Evolutionary conservation across 129 eudicot genomes (phyloP), one percentile per base, ranked within the genome.

Genomic region (Centrapalus pauciflorus): DNA sequence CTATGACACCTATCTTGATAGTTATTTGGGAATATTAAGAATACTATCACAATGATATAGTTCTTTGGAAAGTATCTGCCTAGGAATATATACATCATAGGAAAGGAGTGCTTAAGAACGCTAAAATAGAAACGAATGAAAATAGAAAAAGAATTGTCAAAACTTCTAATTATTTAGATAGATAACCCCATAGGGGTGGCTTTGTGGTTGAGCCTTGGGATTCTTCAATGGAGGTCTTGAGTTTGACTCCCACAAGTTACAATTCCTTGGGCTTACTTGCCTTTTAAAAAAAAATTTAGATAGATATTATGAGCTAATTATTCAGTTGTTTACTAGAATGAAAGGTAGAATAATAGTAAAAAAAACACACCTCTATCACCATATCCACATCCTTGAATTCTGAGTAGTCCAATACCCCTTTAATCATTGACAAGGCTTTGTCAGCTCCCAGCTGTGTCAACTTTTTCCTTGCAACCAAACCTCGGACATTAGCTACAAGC

Each of bases 301-400:
- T n/a, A n/a, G n/a, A n/a, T n/a, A n/a, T n/a, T n/a, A 45, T 45
- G 21, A 13, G 9, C 46, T 38, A 11, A 10, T 38, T 38, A 38
- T 16, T 10, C 0, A 6, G 49, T 41, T 41, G n/a, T 41, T 11
- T 41, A 41, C n/a, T 41, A 41, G 2, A 17, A 16, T 17, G 19
- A 17, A 48, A 48, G 7, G 24, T 9, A 7, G 19, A 17, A 48
- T 46, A 46, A 1, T 46, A 46, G 52, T 14, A 17, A 35, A 26
- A 29, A 69, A 34, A 61, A 79, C 72, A 23, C 7, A 88, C 98
- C 91, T 92, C 98, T 28, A 92, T 88, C 70, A 92, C 96, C 96
- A 92, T 79, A 80, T 92, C 98, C 55, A 85, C 96, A 70, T 92
- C 84, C 55, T 78, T 83, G 69, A 92, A 88, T 24, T 92, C 98